Evolutionary conservation across 2,329 filamentous ascomycete species (phyloP).

Genomic region (Nemania sp.): DNA sequence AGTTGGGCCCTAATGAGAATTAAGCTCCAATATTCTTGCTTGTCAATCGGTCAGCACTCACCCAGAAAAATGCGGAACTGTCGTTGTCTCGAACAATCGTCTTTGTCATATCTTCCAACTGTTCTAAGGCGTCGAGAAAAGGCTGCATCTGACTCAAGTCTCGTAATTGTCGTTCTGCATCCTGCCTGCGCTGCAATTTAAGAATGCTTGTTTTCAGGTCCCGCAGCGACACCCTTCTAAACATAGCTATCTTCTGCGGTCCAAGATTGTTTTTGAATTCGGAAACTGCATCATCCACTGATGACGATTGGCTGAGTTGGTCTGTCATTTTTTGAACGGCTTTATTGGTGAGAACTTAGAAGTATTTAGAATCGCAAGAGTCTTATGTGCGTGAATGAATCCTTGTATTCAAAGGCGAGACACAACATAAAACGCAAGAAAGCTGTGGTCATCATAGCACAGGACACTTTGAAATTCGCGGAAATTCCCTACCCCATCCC

Average conservation of each 20-base stretch:
- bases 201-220: background rate
- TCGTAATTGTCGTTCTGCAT: background rate
- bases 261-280: conserved; percentile 3
- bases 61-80: background rate
- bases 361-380: too few species aligned
- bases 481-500: too few species aligned
- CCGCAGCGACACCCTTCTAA: background rate
- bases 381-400: too few species aligned
- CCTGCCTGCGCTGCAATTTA: background rate
- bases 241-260: background rate
- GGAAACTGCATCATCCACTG: background rate
- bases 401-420: too few species aligned
- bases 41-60: background rate
- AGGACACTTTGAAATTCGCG: too few species aligned
- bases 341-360: too few species aligned
- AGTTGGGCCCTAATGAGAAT: background rate
- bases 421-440: too few species aligned
- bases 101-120: background rate
- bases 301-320: background rate
- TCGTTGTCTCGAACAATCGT: background rate
- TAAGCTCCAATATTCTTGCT: background rate
- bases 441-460: too few species aligned
- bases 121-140: conserved; percentile 3
- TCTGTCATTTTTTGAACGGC: background rate
- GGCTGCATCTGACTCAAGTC: conserved; percentile 1